phyloP scores from a whole-genome alignment of 2,329 filamentous ascomycete genomes.

The Phialophora macrospora region DNA sequence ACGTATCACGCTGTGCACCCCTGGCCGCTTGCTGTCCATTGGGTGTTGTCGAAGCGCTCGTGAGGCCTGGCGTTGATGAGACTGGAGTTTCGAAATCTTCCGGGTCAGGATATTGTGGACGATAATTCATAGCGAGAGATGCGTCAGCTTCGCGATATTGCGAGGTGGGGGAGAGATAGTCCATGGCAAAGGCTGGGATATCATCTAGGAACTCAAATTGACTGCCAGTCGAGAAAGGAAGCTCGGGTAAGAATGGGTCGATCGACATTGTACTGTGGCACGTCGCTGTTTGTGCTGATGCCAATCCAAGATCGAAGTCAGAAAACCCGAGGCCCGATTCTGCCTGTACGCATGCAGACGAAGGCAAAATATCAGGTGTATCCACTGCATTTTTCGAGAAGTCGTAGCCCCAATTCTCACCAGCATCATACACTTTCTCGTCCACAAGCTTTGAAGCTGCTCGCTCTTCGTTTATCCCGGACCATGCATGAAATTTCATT shows the following conservation, averaged over 20 bases:
- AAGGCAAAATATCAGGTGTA: not conserved
- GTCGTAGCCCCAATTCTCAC: not conserved
- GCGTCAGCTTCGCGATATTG: constrained; percentile 2
- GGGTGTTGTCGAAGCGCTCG: not conserved
- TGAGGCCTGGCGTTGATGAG: not conserved
- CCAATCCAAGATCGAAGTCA: constrained; percentile 6
- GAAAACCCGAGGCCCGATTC: not conserved
- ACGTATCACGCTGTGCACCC: constrained; percentile 30
- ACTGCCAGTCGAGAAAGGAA: constrained; percentile 7
- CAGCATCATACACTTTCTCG: not conserved
- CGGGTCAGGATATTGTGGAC: constrained; percentile 4
- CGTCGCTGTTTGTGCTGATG: constrained; percentile 1
- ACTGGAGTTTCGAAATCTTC: constrained; percentile 1
- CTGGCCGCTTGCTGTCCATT: constrained; percentile 13
- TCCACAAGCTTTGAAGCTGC: not conserved
- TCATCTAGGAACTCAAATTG: not conserved
- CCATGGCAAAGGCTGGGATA: not conserved
- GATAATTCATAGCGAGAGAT: not conserved
- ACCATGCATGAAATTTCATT: not conserved
- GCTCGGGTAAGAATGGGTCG: constrained; percentile 20
- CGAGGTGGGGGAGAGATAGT: not conserved
- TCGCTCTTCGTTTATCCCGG: not conserved
- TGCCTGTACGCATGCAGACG: not conserved
- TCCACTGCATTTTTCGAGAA: not conserved
- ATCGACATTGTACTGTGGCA: not conserved